Conservation (phyloP, 2,329 filamentous ascomycete genomes). For the Hymenotorrendiella dingleyae region DNA sequence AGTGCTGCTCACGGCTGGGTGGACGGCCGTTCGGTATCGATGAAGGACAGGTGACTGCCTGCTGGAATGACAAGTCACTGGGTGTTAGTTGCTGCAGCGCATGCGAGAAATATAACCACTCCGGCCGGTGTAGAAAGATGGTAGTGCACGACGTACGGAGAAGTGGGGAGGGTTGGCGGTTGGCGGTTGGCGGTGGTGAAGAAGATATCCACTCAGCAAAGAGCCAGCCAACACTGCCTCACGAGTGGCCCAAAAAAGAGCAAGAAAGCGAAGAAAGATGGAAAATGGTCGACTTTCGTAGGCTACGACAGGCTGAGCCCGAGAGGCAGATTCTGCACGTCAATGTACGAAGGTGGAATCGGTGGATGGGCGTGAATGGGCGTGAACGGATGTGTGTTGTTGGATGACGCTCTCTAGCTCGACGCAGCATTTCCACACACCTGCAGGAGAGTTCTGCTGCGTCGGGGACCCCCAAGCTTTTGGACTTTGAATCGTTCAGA, state of each 20-base stretch:
- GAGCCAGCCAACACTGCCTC: conserved; percentile 8
- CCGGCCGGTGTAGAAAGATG: conserved; percentile 10
- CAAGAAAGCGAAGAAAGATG: conserved; percentile 10
- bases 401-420: conserved; percentile 25
- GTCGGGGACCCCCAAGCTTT: conserved; percentile 22
- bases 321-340: conserved; percentile 7
- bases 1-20: conserved; percentile 12
- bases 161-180: conserved; percentile 20
- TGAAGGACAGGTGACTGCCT: conserved; percentile 18
- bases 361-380: conserved; percentile 18
- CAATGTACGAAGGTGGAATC: conserved; percentile 8
- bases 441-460: conserved; percentile 14
- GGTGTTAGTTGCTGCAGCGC: conserved; percentile 20
- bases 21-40: conserved; percentile 10
- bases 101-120: conserved; percentile 18
- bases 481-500: conserved; percentile 17
- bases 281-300: conserved; percentile 11
- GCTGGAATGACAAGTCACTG: conserved; percentile 22
- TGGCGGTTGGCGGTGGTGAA: conserved; percentile 6
- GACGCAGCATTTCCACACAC: conserved; percentile 16
- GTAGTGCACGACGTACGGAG: conserved; percentile 15
- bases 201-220: conserved; percentile 24
- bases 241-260: conserved; percentile 20
- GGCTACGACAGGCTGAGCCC: conserved; percentile 17
- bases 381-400: too few relatives aligned